These are phyloP conservation scores for Ceratonia siliqua DNA, from an alignment of 306 rosid species.

Conservation along the genomic window DNA sequence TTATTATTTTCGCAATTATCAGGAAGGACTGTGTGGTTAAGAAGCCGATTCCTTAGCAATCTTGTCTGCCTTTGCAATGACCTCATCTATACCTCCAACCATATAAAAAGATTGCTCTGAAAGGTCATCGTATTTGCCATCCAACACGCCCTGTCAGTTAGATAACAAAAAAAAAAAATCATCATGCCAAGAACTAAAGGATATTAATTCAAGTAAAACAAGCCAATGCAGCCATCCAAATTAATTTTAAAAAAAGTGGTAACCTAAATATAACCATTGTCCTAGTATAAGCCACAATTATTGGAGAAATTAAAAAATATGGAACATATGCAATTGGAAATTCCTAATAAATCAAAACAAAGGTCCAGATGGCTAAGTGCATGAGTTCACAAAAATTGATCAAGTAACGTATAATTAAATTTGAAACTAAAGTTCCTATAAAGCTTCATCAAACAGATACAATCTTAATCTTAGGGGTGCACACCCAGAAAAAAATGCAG, in stretches of 20 bases:
- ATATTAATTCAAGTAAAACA: background rate
- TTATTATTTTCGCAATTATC: constrained; percentile 73
- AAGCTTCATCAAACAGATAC: background rate
- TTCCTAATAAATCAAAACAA: background rate
- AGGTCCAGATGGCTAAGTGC: background rate
- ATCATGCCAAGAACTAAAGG: no score
- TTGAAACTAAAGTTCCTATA: background rate
- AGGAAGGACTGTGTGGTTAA: constrained; percentile 31
- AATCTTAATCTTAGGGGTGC: background rate
- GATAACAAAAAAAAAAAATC: constrained; percentile 18
- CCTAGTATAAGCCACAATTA: no score
- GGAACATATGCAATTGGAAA: background rate
- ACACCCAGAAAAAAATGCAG: background rate
- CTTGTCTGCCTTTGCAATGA: constrained; percentile 95
- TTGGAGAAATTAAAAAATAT: background rate
- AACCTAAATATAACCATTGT: background rate
- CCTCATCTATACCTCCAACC: constrained; percentile 99
- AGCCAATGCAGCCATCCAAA: background rate
- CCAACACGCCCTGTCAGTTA: constrained; percentile 81
- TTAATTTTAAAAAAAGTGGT: background rate
- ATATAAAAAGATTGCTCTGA: constrained; percentile 91
- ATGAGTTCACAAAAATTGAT: background rate
- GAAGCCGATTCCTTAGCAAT: constrained; percentile 87
- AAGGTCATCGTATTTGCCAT: constrained; percentile 93
- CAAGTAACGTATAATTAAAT: background rate